Percentiles rank a stretch among this genome's conserved stretches.
Evolutionary conservation across 2,329 filamentous ascomycete species (phyloP).

Genomic region (Alternaria dauci): DNA sequence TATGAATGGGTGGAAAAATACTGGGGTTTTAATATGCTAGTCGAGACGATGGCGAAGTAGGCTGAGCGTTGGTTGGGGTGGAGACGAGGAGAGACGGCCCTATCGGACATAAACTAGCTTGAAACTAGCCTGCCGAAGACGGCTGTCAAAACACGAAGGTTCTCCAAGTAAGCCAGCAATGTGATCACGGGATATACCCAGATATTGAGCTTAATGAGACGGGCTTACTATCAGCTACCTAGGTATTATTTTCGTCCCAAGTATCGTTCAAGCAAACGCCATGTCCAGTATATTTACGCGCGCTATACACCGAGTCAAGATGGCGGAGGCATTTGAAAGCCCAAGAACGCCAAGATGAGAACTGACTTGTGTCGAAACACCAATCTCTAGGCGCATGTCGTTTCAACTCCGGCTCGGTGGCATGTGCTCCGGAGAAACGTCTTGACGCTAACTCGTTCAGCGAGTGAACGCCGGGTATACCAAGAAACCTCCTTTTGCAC

Average conservation of each 20-base stretch:
- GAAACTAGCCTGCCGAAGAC: neutral
- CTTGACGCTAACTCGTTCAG: neutral
- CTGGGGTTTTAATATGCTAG: neutral
- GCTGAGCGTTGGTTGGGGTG: neutral
- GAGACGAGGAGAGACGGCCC: neutral
- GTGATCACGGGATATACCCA: no score
- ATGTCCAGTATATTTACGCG: neutral
- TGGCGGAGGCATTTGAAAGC: neutral
- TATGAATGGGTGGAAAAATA: constrained; percentile 10
- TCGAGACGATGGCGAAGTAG: neutral
- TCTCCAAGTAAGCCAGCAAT: neutral
- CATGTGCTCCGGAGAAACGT: neutral
- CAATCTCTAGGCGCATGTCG: constrained; percentile 1
- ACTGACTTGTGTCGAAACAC: neutral
- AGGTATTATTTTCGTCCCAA: neutral
- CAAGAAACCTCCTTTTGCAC: neutral
- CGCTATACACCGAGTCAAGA: neutral
- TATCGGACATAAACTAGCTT: neutral
- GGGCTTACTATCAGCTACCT: neutral
- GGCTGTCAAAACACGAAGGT: neutral
- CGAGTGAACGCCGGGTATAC: neutral
- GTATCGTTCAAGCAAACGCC: neutral
- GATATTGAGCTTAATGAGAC: neutral
- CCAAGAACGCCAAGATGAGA: constrained; percentile 1
- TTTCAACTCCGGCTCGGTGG: neutral